A percentile compares a stretch with the other conserved stretches of the same genome.
phyloP scores from a whole-genome alignment of 164 flowering plant species.

The Stephania cephalantha region DNA sequence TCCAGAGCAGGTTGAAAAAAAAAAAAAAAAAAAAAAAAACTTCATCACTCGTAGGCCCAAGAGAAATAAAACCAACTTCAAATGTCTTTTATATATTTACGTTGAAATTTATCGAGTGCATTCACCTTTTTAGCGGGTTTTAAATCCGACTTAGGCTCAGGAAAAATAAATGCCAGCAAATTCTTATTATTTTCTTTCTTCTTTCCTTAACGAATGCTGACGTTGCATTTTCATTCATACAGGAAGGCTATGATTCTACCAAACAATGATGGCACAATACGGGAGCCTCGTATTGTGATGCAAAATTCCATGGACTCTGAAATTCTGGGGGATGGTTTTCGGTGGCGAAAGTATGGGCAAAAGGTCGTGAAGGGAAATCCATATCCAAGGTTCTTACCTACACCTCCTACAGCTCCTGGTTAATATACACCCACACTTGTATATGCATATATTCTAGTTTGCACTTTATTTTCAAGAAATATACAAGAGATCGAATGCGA shows the following conservation, averaged over 20 bases:
- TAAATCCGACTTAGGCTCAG: too few relatives aligned
- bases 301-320: constrained; percentile 59
- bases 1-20: neutral
- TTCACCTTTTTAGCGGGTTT: too few relatives aligned
- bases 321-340: constrained; percentile 68
- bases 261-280: constrained; percentile 31
- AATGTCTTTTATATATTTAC: neutral
- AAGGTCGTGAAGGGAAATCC: constrained; percentile 93
- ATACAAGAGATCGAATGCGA: neutral
- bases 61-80: neutral
- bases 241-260: constrained; percentile 49
- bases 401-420: neutral
- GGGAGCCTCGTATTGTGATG: constrained; percentile 35
- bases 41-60: neutral
- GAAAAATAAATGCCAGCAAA: too few relatives aligned
- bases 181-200: too few relatives aligned
- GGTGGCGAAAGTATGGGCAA: constrained; percentile 99
- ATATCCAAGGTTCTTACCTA: constrained; percentile 58
- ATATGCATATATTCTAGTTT: neutral
- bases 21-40: neutral
- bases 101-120: too few relatives aligned
- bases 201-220: neutral
- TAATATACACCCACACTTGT: too few relatives aligned
- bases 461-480: neutral
- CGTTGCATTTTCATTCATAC: constrained; percentile 8